Evolutionary conservation across 768 basidiomycete genomes (phyloP).

Genomic region (Trametes cubensis): DNA sequence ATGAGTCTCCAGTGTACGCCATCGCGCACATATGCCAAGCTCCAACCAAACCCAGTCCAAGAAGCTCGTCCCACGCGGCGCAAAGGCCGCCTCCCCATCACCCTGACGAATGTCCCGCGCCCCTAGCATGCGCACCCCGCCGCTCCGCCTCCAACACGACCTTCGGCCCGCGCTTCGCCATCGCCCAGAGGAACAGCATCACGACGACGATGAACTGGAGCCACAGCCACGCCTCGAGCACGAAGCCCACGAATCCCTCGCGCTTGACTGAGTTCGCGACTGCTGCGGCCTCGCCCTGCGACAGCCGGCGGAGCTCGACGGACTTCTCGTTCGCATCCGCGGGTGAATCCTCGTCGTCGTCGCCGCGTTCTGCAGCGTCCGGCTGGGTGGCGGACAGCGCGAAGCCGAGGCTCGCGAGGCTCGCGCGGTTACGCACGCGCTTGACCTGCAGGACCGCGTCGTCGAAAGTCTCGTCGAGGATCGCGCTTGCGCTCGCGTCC

Average conservation of each 20-base stretch:
- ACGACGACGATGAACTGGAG: slow-evolving; percentile 78
- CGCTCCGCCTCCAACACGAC: slow-evolving; percentile 56
- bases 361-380: not conserved
- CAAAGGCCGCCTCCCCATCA: not conserved
- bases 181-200: slow-evolving; percentile 76
- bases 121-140: slow-evolving; percentile 19
- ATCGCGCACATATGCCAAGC: not conserved
- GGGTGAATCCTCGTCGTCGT: slow-evolving; percentile 1
- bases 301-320: slow-evolving; percentile 14
- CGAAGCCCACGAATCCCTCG: slow-evolving; percentile 41
- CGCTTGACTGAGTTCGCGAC: slow-evolving; percentile 17
- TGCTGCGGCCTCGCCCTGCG: slow-evolving; percentile 5
- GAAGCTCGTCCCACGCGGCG: not conserved
- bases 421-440: slow-evolving; percentile 20
- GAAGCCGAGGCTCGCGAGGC: slow-evolving; percentile 14
- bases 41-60: not conserved
- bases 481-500: slow-evolving; percentile 16
- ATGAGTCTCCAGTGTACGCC: no score
- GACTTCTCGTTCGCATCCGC: slow-evolving; percentile 21
- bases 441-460: slow-evolving; percentile 26
- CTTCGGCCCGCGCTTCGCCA: slow-evolving; percentile 78
- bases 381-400: not conserved
- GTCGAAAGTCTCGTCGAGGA: slow-evolving; percentile 31
- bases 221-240: slow-evolving; percentile 84
- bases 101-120: not conserved